Evolutionary conservation across 371 early-diverging fungal genomes (phyloP).

Genomic region (Mucor velutinosus): DNA sequence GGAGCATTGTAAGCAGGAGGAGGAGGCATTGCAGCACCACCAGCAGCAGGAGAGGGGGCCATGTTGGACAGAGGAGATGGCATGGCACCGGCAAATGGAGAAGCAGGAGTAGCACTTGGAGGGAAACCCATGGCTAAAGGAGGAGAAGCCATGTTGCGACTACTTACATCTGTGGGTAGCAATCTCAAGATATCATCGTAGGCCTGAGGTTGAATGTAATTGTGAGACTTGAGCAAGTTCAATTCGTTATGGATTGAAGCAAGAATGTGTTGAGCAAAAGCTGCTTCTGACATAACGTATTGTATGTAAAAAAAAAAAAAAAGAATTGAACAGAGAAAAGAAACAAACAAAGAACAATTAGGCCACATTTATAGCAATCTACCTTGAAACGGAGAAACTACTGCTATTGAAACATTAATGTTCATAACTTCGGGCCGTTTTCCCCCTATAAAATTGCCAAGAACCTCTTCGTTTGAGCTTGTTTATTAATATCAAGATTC

Average conservation of each 20-base stretch:
- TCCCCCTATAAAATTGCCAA: background rate
- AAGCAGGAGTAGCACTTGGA: background rate
- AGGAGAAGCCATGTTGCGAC: conserved; percentile 14
- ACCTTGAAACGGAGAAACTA: background rate
- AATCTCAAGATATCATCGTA: conserved; percentile 40
- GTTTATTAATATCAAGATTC: background rate
- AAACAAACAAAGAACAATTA: background rate
- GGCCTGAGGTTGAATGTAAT: conserved; percentile 36
- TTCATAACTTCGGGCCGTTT: background rate
- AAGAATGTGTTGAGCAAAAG: conserved; percentile 37
- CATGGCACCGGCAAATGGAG: conserved; percentile 8
- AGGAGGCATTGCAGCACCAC: background rate
- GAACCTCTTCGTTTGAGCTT: background rate
- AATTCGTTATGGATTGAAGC: conserved; percentile 47
- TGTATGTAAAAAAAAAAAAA: background rate
- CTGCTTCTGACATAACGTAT: conserved; percentile 25
- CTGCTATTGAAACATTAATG: background rate
- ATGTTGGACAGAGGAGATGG: conserved; percentile 5
- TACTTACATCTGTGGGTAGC: conserved; percentile 30
- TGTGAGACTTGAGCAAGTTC: conserved; percentile 38
- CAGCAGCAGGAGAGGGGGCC: conserved; percentile 8
- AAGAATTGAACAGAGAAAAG: background rate
- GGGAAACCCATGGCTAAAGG: background rate
- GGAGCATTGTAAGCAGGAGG: conserved; percentile 19
- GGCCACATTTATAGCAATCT: background rate